Base-by-base conservation (phyloP, 1,139 yeast genomes). In the Scheffersomyces illinoinensis region DNA sequence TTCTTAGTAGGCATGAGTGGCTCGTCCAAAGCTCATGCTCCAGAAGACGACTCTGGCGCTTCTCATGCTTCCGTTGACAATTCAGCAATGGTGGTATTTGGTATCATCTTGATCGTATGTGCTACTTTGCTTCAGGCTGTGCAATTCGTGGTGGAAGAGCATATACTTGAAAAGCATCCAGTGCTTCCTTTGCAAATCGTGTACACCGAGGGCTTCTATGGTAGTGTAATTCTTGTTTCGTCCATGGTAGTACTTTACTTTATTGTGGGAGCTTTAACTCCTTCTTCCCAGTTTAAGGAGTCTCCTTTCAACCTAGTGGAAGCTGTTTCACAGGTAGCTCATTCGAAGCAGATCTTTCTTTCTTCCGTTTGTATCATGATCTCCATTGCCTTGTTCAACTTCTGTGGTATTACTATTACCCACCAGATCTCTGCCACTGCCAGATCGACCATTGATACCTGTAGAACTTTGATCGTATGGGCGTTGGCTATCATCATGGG, bases 101-200 rank as follows among this genome's bases (percentile, higher is more conserved):
- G 97, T 1, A 84, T 90, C 58, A 53, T 72, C 0, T 71, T 90
- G 54, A 83, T 91, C 58, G 72, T 89, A 17, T 61, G 83, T 33
- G 96, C 90, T 7, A 91, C 87, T 65, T 68, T 87, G 8, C 81
- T 89, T 62, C 87, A 89, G 57, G 95, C 96, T 0, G 73, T 87
- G 26, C 96, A 91, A 69, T 91, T 90, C 72, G 96, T 90, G 6
- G 78, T 87, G 51, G 97, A 91, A 69, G 97, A 91, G 68, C 87
- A 87, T 66, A 81, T 90, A 54, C 75, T 91, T 61, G 75, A 80
- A 39, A 76, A 76, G 61, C 81, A 84, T 66, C 77, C 85, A 18
- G 77, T 90, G 55, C 81, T 81, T 12, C 93, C 96, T 1, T 71
- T 89, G 64, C 83, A 83, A 63, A 78, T 90, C 61, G 96, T 90